Percentiles rank a stretch among this genome's conserved stretches.
phyloP scores from a whole-genome alignment of 1,284 basidiomycete genomes.

The Microbotryum violaceum region DNA sequence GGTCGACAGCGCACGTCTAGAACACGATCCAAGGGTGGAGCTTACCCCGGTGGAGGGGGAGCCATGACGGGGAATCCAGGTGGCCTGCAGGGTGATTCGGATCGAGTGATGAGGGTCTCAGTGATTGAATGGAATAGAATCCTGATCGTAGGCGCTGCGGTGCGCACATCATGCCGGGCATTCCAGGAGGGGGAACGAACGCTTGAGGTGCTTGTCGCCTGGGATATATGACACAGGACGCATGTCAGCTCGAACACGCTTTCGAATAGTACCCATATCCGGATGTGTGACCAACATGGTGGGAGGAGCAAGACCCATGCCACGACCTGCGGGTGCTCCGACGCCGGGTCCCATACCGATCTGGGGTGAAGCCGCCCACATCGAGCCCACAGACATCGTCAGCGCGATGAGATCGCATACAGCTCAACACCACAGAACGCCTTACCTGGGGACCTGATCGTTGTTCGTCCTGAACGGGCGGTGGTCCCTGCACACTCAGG shows the following conservation, averaged over 20 bases:
- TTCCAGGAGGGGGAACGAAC: conserved; percentile 35
- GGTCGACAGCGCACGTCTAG: not conserved
- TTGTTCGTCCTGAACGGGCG: conserved; percentile 75
- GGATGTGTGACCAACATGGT: conserved; percentile 24
- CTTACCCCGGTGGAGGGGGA: conserved; percentile 72
- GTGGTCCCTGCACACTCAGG: conserved; percentile 89
- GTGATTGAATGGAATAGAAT: conserved; percentile 12
- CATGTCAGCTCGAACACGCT: conserved; percentile 41
- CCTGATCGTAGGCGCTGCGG: not conserved
- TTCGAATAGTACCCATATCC: too few relatives aligned
- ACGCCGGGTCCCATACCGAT: conserved; percentile 83
- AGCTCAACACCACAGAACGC: not conserved
- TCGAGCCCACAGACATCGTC: too few relatives aligned
- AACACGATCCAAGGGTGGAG: not conserved
- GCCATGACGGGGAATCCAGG: conserved; percentile 5
- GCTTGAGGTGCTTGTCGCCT: conserved; percentile 29
- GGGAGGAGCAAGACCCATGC: conserved; percentile 69
- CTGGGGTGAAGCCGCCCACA: conserved; percentile 46
- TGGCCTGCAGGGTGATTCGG: conserved; percentile 53
- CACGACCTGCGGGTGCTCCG: conserved; percentile 90
- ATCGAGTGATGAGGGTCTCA: conserved; percentile 4
- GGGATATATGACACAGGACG: conserved; percentile 31
- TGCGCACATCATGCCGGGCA: conserved; percentile 44
- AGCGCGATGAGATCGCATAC: not conserved
- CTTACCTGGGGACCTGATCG: not conserved